Conservation (phyloP, 495 filamentous ascomycete species). For the Talaromyces wortmannii region DNA sequence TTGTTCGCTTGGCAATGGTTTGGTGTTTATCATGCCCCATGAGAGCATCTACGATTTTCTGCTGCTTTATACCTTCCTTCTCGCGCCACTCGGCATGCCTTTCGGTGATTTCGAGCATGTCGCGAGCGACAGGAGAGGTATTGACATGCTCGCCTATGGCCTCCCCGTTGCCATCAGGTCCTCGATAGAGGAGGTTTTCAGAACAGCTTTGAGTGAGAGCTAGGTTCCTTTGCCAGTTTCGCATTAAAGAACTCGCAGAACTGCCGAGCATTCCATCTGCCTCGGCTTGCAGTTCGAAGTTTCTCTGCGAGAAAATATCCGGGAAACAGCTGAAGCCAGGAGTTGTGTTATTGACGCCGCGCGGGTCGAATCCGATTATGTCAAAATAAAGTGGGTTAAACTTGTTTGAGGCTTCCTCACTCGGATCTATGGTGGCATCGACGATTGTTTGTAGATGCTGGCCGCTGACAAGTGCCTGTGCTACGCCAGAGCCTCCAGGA, state of each 20-base stretch:
- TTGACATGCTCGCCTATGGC: constrained; percentile 40
- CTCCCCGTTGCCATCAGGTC: constrained; percentile 11
- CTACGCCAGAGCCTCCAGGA: constrained; percentile 42
- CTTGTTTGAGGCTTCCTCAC: background rate
- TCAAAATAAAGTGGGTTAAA: constrained; percentile 38
- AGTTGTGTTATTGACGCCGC: constrained; percentile 44
- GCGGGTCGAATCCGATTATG: constrained; percentile 50
- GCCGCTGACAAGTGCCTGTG: constrained; percentile 26
- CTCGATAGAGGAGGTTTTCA: constrained; percentile 17
- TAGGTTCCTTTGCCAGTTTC: constrained; percentile 41
- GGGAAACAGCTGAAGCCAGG: constrained; percentile 45
- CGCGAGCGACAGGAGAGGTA: constrained; percentile 38
- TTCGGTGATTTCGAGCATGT: constrained; percentile 47
- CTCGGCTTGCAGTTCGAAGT: constrained; percentile 32
- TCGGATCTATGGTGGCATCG: constrained; percentile 26
- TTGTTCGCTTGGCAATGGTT: constrained; percentile 16
- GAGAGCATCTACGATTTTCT: constrained; percentile 18
- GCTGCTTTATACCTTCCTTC: constrained; percentile 20
- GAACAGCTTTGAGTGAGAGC: constrained; percentile 34
- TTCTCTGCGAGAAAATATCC: constrained; percentile 23
- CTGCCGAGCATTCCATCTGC: constrained; percentile 37
- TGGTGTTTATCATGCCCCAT: constrained; percentile 22
- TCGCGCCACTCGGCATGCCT: constrained; percentile 39
- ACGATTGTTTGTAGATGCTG: constrained; percentile 33
- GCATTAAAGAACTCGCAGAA: constrained; percentile 22